These are phyloP conservation scores for Botrytis pseudocinerea DNA, from an alignment of 2,329 filamentous ascomycete genomes.

Conservation along the genomic window DNA sequence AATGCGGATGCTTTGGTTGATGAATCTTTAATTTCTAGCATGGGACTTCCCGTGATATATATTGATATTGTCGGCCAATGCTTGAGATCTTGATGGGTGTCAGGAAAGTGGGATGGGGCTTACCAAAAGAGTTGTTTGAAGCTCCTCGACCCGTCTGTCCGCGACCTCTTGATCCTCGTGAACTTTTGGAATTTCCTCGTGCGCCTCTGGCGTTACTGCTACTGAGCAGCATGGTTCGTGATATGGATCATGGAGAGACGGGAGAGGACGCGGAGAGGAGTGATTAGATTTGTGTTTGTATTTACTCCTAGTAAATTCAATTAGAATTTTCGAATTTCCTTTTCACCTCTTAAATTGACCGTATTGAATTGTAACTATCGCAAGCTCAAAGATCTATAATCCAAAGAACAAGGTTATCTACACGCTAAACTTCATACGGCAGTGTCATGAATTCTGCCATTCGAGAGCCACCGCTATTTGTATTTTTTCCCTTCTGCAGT, in stretches of 20 bases:
- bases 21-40: conserved; percentile 22
- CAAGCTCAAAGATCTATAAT: not conserved
- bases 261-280: conserved; percentile 30
- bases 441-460: not conserved
- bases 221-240: conserved; percentile 37
- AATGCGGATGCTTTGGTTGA: conserved; percentile 28
- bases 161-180: conserved; percentile 39
- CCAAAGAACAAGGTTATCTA: not conserved
- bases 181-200: conserved; percentile 36
- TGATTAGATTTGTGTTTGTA: conserved; percentile 12
- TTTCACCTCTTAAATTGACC: conserved; percentile 2
- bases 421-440: conserved; percentile 1
- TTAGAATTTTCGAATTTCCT: not conserved
- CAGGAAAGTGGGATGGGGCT: conserved; percentile 29
- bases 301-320: not conserved
- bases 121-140: conserved; percentile 39
- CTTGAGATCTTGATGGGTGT: conserved; percentile 23
- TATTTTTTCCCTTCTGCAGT: not conserved
- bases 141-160: conserved; percentile 40
- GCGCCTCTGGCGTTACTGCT: conserved; percentile 36
- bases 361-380: not conserved
- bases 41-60: conserved; percentile 25
- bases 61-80: conserved; percentile 29
- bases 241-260: conserved; percentile 37
- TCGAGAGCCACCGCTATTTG: not conserved